Evolutionary conservation across 106 monocot species (phyloP).

Genomic region (Posidonia australis): DNA sequence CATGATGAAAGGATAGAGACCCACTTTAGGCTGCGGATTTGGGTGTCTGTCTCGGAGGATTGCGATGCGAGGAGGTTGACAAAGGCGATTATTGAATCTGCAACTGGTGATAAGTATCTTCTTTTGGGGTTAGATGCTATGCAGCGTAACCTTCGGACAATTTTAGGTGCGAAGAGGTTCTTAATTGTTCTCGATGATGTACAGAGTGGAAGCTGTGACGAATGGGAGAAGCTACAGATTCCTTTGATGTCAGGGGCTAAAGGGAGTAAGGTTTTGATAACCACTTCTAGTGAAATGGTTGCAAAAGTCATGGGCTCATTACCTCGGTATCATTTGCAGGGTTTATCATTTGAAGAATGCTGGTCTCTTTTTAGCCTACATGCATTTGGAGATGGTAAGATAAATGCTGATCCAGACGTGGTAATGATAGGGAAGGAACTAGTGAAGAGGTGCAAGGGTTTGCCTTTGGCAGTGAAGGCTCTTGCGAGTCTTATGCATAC

Average conservation of each 20-base stretch:
- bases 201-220: conserved; percentile 2
- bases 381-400: conserved; percentile 18
- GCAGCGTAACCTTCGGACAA: conserved; percentile 9
- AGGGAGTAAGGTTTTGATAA: conserved; percentile 29
- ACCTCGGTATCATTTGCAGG: conserved; percentile 4
- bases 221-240: conserved; percentile 23
- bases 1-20: background rate
- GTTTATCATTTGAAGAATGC: conserved; percentile 9
- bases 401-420: conserved; percentile 3
- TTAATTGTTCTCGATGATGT: conserved; percentile 40
- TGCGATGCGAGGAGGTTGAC: conserved; percentile 14
- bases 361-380: conserved; percentile 28
- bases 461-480: conserved; percentile 22
- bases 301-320: background rate
- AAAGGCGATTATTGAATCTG: conserved; percentile 19
- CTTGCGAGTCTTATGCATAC: conserved; percentile 21
- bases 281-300: conserved; percentile 16
- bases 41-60: conserved; percentile 24
- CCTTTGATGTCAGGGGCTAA: conserved; percentile 11
- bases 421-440: conserved; percentile 25
- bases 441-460: conserved; percentile 23
- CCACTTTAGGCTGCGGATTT: conserved; percentile 18
- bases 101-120: conserved; percentile 13
- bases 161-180: conserved; percentile 19
- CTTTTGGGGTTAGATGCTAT: conserved; percentile 11